Evolutionary conservation across 306 rosid genomes (phyloP).

Genomic region (Abrus pulchellus): DNA sequence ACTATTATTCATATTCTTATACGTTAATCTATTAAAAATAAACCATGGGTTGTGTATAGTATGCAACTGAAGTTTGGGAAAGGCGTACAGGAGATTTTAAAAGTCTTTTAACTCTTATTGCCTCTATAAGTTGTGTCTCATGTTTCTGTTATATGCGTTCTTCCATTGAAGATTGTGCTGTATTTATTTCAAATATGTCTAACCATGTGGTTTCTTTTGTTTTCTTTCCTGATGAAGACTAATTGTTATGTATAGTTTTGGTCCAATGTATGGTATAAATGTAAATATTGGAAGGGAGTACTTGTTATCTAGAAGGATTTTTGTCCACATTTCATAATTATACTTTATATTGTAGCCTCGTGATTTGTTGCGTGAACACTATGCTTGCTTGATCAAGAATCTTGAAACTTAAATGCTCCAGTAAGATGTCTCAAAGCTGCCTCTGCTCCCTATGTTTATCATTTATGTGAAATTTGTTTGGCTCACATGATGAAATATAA

Average conservation of each 20-base stretch:
- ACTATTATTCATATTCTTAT: conserved; percentile 26
- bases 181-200: conserved; percentile 30
- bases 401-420: conserved; percentile 23
- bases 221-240: background rate
- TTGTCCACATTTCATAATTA: conserved; percentile 12
- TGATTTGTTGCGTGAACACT: conserved; percentile 18
- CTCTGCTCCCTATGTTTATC: conserved; percentile 8
- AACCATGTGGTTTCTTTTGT: conserved; percentile 6
- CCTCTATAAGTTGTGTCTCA: conserved; percentile 19
- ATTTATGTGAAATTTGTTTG: background rate
- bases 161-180: conserved; percentile 19
- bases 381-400: conserved; percentile 22
- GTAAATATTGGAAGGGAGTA: conserved; percentile 22
- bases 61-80: conserved; percentile 34
- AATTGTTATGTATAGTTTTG: background rate
- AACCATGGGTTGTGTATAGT: conserved; percentile 6
- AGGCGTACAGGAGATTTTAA: conserved; percentile 21
- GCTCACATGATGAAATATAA: conserved; percentile 24
- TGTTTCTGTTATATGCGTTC: conserved; percentile 32
- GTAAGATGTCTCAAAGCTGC: conserved; percentile 33
- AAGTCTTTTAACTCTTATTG: background rate
- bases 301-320: background rate
- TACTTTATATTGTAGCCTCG: conserved; percentile 1
- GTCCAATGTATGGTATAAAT: background rate
- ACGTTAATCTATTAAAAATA: conserved; percentile 12